phyloP scores from a whole-genome alignment of 106 monocot species.

The Acorus gramineus region DNA sequence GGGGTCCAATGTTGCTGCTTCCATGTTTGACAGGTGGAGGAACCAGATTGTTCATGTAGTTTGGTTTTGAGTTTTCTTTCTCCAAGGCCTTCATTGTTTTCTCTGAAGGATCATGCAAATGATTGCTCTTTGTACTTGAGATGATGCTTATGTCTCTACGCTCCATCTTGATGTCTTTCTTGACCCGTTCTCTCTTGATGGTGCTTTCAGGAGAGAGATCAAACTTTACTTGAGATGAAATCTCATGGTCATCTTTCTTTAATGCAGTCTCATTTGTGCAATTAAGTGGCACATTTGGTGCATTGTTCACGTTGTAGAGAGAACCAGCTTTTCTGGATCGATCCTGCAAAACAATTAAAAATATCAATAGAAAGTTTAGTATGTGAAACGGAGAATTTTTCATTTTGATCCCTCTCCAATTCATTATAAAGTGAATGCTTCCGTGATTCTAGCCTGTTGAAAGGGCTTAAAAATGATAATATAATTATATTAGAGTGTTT shows the following conservation, averaged over 20 bases:
- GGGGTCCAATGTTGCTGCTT: not conserved
- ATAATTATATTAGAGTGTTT: no score
- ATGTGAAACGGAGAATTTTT: not conserved
- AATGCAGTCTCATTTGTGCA: not conserved
- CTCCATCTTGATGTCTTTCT: conserved; percentile 5
- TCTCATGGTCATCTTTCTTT: not conserved
- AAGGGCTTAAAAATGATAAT: no score
- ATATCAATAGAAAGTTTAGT: no score
- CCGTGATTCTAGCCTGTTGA: no score
- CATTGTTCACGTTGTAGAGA: conserved; percentile 1
- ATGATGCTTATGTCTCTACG: conserved; percentile 37
- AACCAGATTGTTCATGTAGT: conserved; percentile 10
- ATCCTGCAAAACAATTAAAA: conserved; percentile 16
- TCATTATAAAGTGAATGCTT: no score
- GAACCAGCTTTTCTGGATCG: conserved; percentile 7
- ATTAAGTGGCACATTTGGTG: not conserved
- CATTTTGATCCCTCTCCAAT: not conserved
- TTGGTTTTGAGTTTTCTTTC: conserved; percentile 1
- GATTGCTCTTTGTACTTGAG: conserved; percentile 4
- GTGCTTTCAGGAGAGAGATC: conserved; percentile 1
- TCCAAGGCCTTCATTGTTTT: conserved; percentile 12
- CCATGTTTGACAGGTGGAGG: conserved; percentile 44
- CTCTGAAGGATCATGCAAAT: conserved; percentile 3
- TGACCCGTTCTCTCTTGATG: conserved; percentile 10
- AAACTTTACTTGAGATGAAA: not conserved